A percentile compares a stretch with the other conserved stretches of the same genome.
Evolutionary conservation across 768 basidiomycete species (phyloP).

Genomic region (Tricholoma furcatifolium): DNA sequence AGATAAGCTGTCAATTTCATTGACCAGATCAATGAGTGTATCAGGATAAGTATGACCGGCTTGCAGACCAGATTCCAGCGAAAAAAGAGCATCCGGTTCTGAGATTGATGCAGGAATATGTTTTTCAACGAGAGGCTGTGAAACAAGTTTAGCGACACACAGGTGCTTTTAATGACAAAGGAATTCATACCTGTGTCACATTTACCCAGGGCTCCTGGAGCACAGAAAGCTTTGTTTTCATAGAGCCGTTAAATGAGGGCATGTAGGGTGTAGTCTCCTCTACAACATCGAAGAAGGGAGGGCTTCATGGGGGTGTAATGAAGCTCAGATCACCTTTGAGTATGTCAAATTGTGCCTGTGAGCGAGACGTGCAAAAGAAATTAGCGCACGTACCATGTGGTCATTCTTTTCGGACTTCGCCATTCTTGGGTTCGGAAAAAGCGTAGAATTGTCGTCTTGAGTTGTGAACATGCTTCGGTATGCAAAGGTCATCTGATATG

Average conservation of each 20-base stretch:
- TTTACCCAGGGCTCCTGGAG: slow-evolving; percentile 9
- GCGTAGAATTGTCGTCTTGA: no score
- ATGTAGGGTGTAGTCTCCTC: slow-evolving; percentile 15
- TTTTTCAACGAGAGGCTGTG: background rate
- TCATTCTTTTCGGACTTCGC: no score
- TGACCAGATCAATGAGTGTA: slow-evolving; percentile 7
- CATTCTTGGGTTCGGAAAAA: no score
- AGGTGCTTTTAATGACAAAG: background rate
- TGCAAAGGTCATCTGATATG: no score
- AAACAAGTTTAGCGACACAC: background rate
- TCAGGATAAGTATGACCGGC: slow-evolving; percentile 5
- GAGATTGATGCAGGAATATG: background rate
- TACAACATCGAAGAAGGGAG: slow-evolving; percentile 17
- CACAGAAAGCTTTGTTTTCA: slow-evolving; percentile 15
- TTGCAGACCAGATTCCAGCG: slow-evolving; percentile 6
- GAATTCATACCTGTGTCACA: slow-evolving; percentile 1
- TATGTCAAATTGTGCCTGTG: slow-evolving; percentile 8
- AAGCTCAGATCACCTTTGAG: slow-evolving; percentile 14
- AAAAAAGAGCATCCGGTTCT: background rate
- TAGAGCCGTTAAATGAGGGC: slow-evolving; percentile 16
- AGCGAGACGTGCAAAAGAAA: no score
- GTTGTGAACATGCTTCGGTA: no score
- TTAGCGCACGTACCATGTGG: no score
- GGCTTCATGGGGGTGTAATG: slow-evolving; percentile 3
- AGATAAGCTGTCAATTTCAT: background rate